Evolutionary conservation across 2,329 filamentous ascomycete genomes (phyloP).

Genomic region (Aspergillus pseudoviridinutans): DNA sequence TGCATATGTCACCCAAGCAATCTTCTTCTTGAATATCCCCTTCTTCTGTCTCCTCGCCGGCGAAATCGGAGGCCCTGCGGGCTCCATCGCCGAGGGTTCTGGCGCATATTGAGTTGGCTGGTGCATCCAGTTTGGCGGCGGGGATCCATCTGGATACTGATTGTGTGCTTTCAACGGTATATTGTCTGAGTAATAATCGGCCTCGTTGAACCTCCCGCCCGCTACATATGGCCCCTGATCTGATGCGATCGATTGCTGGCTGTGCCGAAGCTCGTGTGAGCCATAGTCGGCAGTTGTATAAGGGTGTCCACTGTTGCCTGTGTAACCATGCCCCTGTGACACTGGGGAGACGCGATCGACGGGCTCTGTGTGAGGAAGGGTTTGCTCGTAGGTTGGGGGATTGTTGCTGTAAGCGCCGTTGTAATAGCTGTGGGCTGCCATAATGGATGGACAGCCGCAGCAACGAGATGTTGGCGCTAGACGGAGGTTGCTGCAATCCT

Average conservation of each 20-base stretch:
- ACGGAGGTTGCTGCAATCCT: not conserved
- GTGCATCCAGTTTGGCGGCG: conserved; percentile 37
- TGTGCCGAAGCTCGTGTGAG: conserved; percentile 32
- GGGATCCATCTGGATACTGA: conserved; percentile 32
- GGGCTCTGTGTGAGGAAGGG: conserved; percentile 33
- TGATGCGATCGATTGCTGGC: conserved; percentile 34
- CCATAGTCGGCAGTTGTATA: conserved; percentile 41
- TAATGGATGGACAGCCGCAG: conserved; percentile 32
- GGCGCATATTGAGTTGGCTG: conserved; percentile 46
- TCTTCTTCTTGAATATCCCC: conserved; percentile 54
- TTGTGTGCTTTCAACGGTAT: conserved; percentile 37
- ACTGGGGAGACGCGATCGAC: conserved; percentile 30
- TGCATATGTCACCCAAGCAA: conserved; percentile 78
- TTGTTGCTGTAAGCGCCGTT: conserved; percentile 37
- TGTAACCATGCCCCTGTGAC: conserved; percentile 15
- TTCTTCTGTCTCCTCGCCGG: conserved; percentile 38
- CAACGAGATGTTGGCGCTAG: conserved; percentile 3
- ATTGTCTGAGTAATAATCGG: conserved; percentile 39
- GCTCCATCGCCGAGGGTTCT: conserved; percentile 46
- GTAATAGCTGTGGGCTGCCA: conserved; percentile 68
- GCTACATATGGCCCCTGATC: conserved; percentile 29
- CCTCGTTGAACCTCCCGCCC: conserved; percentile 29
- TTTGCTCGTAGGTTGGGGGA: conserved; percentile 30
- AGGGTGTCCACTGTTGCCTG: conserved; percentile 28
- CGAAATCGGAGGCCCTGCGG: conserved; percentile 13